Base-by-base conservation (phyloP, 495 filamentous ascomycete genomes). In the Parathielavia hyrcaniae region DNA sequence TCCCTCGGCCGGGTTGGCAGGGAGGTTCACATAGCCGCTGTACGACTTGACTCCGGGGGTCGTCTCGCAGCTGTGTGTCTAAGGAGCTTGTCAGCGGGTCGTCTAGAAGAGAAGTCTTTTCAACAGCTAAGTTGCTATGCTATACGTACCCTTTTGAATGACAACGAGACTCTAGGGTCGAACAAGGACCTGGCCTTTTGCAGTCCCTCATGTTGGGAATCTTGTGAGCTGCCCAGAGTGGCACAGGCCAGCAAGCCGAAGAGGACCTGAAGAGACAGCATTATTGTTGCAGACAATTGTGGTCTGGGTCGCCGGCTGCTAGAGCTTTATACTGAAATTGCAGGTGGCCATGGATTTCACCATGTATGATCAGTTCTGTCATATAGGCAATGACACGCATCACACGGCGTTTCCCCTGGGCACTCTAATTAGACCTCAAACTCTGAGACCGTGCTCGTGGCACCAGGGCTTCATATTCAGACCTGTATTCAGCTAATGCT, bases 1-100 rank as follows among this genome's bases (percentile, higher is more conserved):
- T 5, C 61, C 64, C 3, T 67, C 57, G 45, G 63, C 60, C 5
- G 62, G 48, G 36, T 50, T 51, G 14, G 67, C 65, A 4, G 67
- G 68, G 23, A 77, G 67, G 52, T 80, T 71, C 16, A 77, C 71
- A 59, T 76, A 77, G 51, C 73, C 75, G 41, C 68, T 69, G 57
- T 73, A 78, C 32, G 75, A 80, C 70, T 69, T 77, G 35, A 63
- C 59, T 16, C 55, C 63, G 0, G 59, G 60, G 16, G 61, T 62
- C 14, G 64, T 65, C 34, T 68, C 67, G 51, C 67, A 71, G 53
- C 71, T 57, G 36, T 20, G 36, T 34, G 61, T 57, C 66, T 71
- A 34, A 14, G 9, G 4, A 12, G n/a, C 20, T 12, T 8, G 41
- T 44, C 19, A 44, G 41, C 41, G 12, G 6, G 41, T 12, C 17